These are phyloP conservation scores for Gardenia jasminoides DNA, from an alignment of 257 asterid genomes.

Conservation along the genomic window DNA sequence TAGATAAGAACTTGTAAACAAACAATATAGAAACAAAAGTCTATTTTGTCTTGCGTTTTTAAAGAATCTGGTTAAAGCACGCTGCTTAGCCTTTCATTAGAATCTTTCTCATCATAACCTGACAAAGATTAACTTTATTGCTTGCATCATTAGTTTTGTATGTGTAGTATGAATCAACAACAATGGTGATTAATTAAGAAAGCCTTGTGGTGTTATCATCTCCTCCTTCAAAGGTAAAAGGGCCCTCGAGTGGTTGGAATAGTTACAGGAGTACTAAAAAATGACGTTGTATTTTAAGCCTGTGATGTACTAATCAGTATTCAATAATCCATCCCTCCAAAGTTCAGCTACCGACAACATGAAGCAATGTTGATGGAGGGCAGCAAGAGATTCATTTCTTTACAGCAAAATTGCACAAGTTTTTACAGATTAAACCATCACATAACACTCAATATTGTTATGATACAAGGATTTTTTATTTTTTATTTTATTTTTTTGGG, in stretches of 20 bases:
- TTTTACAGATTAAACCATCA: too few relatives aligned
- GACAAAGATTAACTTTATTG: constrained; percentile 17
- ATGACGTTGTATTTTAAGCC: neutral
- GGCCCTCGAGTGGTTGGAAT: neutral
- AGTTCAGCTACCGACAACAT: neutral
- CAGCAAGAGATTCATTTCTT: neutral
- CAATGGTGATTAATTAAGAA: neutral
- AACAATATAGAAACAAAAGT: neutral
- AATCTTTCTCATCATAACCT: neutral
- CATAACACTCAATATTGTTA: too few relatives aligned
- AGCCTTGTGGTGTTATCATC: neutral
- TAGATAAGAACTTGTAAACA: neutral
- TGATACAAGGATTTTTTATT: too few relatives aligned
- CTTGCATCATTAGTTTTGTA: neutral
- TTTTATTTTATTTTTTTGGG: too few relatives aligned
- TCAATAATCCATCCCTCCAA: neutral
- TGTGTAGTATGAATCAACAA: too few relatives aligned
- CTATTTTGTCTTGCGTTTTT: constrained; percentile 7
- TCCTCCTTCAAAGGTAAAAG: neutral
- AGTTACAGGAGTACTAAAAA: neutral
- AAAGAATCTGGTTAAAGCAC: constrained; percentile 10
- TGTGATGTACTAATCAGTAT: too few relatives aligned
- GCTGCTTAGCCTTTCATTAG: neutral
- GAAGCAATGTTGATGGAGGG: neutral
- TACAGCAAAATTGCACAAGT: too few relatives aligned